Conservation (phyloP, 345 rosid species). For the Anacardium occidentale region DNA sequence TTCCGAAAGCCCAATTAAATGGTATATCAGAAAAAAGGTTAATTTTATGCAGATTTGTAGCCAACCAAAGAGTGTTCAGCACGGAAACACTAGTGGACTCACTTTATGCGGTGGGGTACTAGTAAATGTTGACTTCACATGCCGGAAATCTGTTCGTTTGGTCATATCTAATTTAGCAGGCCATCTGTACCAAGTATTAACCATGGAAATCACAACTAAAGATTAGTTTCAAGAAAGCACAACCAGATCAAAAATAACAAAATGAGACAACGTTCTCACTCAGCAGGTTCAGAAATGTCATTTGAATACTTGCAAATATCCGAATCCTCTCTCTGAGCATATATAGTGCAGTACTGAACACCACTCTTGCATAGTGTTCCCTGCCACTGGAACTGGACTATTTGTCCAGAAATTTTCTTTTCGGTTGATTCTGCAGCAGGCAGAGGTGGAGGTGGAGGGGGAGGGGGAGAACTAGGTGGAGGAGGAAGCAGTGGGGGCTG, state of each 20-base stretch:
- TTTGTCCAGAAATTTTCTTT: constrained; percentile 44
- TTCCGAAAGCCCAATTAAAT: neutral
- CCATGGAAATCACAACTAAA: constrained; percentile 11
- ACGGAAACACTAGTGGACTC: constrained; percentile 26
- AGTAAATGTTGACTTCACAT: constrained; percentile 70
- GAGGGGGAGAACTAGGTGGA: constrained; percentile 81
- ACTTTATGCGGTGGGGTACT: constrained; percentile 79
- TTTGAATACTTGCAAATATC: constrained; percentile 71
- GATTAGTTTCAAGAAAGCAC: constrained; percentile 9
- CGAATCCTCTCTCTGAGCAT: constrained; percentile 69
- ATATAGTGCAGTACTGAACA: constrained; percentile 76
- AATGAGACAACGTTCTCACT: constrained; percentile 48
- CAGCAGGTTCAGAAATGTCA: constrained; percentile 74
- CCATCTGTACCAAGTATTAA: constrained; percentile 68
- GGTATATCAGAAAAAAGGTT: neutral
- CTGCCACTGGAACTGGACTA: constrained; percentile 65
- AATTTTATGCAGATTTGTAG: neutral
- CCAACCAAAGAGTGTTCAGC: neutral
- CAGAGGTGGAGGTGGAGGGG: constrained; percentile 42
- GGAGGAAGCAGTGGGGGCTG: constrained; percentile 78
- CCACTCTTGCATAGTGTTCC: constrained; percentile 88
- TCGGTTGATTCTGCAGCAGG: constrained; percentile 40
- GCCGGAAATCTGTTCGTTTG: constrained; percentile 85
- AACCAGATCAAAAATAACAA: constrained; percentile 15
- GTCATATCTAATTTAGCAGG: constrained; percentile 89